Evolutionary conservation across 2,329 filamentous ascomycete genomes (phyloP), one percentile per base, ranked within the genome.

Genomic region (Colletotrichum camelliae): DNA sequence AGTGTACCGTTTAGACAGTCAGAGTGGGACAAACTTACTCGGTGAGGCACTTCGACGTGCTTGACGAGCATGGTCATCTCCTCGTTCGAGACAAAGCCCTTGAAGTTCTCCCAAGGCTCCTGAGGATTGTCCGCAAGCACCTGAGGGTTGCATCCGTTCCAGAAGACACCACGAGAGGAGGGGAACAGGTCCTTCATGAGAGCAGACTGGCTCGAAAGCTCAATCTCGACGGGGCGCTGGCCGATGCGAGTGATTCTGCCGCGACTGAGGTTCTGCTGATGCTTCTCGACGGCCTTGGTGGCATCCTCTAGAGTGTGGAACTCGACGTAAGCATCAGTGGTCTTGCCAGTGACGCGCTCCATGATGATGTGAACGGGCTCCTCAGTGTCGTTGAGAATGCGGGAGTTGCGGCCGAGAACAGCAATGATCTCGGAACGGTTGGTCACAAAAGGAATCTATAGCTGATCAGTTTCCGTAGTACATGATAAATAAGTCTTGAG

Each of bases 101-200:
- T 89, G 83, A 93, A 93, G 57, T 87, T 87, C 18, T 86, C 84
- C 87, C 89, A 88, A 7, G 88, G 84, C 79, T 87, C 82, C 60
- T 78, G n/a, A 3, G 78, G 76, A 77, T 86, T 81, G 77, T 80
- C 35, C 18, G 82, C 79, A 13, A 81, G 78, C 68, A 89, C 82
- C 2, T 78, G 68, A 0, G 91, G 91, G 4, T 80, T 81, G 1
- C 82, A 80, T 2, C 88, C 88, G 18, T 87, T 81, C 92, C 92
- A 94, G 31, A 84, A 79, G 9, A 93, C 85, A 12, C 91, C 91
- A 39, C 84, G 84, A 5, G 91, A 89, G 55, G 88, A 86, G 0
- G 92, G 91, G 79, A 93, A 94, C 21, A 94, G 82, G n/a, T 91
- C 88, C 77, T 85, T 86, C 91, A 93, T 93, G 18, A 94, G 84